A percentile compares a stretch with the other conserved stretches of the same genome.
These are phyloP conservation scores for Trichosporon inkin DNA, from an alignment of 1,284 basidiomycete genomes.

Conservation along the genomic window DNA sequence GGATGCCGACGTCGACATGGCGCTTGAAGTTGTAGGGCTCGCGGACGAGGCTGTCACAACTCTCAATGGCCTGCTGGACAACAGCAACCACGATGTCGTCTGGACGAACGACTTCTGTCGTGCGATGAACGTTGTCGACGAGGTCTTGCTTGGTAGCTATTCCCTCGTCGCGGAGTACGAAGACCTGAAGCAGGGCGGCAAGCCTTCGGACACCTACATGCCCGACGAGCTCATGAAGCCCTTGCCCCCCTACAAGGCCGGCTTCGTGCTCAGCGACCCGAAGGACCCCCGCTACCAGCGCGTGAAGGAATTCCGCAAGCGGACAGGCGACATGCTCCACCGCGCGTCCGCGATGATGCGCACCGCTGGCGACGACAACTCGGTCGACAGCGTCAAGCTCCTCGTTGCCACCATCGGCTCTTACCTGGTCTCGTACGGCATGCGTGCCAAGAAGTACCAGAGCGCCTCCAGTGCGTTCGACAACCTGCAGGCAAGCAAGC, in stretches of 20 bases:
- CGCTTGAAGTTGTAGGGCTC: constrained; percentile 64
- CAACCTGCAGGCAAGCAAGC: constrained; percentile 38
- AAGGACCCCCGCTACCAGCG: constrained; percentile 70
- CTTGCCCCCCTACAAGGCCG: constrained; percentile 63
- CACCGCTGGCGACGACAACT: constrained; percentile 73
- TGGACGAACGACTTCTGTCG: constrained; percentile 93
- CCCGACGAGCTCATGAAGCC: constrained; percentile 61
- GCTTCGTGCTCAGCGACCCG: constrained; percentile 70
- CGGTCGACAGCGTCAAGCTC: constrained; percentile 76
- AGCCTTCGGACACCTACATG: constrained; percentile 43
- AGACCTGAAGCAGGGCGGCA: constrained; percentile 37
- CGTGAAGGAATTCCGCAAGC: constrained; percentile 59
- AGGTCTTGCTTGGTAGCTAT: constrained; percentile 34
- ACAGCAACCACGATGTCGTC: constrained; percentile 58
- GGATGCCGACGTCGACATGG: constrained; percentile 64
- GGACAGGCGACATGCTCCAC: constrained; percentile 68
- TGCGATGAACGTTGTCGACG: constrained; percentile 52
- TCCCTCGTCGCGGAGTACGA: constrained; percentile 46
- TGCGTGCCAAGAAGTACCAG: constrained; percentile 43
- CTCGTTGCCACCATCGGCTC: constrained; percentile 51
- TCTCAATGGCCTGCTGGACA: constrained; percentile 63
- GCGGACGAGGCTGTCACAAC: constrained; percentile 61
- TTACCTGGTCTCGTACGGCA: constrained; percentile 44
- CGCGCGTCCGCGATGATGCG: constrained; percentile 65
- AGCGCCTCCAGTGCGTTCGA: constrained; percentile 36